Evolutionary conservation across 169 alveolate species (phyloP).

Genomic region (Perkinsus olseni): DNA sequence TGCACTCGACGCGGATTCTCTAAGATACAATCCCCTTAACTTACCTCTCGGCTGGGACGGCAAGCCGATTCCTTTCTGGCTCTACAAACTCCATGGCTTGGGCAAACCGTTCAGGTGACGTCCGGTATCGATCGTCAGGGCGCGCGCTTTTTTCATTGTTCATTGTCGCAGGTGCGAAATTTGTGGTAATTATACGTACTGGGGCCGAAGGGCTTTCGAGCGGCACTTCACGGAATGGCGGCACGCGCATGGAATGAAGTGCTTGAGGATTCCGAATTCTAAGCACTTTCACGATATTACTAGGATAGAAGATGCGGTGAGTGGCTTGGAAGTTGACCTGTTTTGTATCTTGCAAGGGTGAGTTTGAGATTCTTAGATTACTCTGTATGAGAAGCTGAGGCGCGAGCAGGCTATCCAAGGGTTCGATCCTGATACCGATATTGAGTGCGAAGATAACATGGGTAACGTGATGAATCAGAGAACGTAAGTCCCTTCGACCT

Average conservation of each 20-base stretch:
- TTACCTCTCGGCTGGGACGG: slow-evolving; percentile 98
- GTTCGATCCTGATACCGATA: slow-evolving; percentile 81
- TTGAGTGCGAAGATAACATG: slow-evolving; percentile 94
- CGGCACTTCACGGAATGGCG: slow-evolving; percentile 98
- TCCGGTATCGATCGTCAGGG: too few species aligned
- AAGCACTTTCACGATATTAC: slow-evolving; percentile 92
- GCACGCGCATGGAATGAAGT: slow-evolving; percentile 98
- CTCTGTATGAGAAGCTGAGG: slow-evolving; percentile 82
- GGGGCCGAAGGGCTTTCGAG: slow-evolving; percentile 99
- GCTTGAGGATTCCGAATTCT: slow-evolving; percentile 98
- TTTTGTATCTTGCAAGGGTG: slow-evolving; percentile 17
- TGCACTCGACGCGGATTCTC: slow-evolving; percentile 80
- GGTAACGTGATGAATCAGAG: slow-evolving; percentile 90
- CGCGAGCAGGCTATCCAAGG: slow-evolving; percentile 73
- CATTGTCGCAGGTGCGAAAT: too few species aligned
- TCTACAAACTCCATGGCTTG: slow-evolving; percentile 94
- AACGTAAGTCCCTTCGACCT: too few species aligned
- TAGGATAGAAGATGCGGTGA: slow-evolving; percentile 67
- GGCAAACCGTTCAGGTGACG: slow-evolving; percentile 96
- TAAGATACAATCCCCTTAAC: slow-evolving; percentile 91
- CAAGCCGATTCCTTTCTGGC: slow-evolving; percentile 99
- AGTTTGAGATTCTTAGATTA: slow-evolving; percentile 47
- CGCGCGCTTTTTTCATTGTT: too few species aligned
- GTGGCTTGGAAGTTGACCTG: slow-evolving; percentile 1
- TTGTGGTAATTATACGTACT: slow-evolving; percentile 97